Evolutionary conservation across 2,329 filamentous ascomycete species (phyloP).

Genomic region (Penicillium glabrum): DNA sequence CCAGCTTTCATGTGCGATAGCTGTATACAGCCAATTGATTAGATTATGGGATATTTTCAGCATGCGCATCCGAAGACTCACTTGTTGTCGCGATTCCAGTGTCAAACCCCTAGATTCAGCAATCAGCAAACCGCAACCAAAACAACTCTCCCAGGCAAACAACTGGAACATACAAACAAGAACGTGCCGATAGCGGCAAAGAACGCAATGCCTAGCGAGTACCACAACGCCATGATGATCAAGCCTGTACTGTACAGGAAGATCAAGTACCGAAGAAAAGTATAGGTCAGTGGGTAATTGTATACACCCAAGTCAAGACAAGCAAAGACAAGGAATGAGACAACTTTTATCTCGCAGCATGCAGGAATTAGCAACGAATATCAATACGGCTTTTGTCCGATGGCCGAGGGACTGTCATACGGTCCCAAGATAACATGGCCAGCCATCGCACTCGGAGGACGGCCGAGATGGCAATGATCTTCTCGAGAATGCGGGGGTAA

Average conservation of each 20-base stretch:
- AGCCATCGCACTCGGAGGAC: constrained; percentile 24
- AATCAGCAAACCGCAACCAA: not conserved
- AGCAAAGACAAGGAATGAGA: not conserved
- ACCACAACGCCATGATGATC: constrained; percentile 39
- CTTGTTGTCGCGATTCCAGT: constrained; percentile 62
- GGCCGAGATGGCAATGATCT: constrained; percentile 21
- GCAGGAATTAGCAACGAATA: constrained; percentile 2
- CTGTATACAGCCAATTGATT: constrained; percentile 26
- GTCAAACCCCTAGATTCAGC: constrained; percentile 52
- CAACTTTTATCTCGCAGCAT: not conserved
- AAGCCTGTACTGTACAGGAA: not conserved
- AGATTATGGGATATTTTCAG: not conserved
- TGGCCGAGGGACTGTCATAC: constrained; percentile 18
- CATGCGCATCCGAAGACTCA: constrained; percentile 28
- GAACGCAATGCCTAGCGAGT: constrained; percentile 53
- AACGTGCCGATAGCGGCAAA: constrained; percentile 62
- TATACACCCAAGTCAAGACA: not conserved
- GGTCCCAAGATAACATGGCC: not conserved
- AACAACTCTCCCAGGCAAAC: not conserved
- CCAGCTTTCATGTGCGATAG: constrained; percentile 62
- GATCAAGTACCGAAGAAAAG: not conserved
- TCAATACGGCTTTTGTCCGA: constrained; percentile 19
- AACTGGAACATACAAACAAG: constrained; percentile 50
- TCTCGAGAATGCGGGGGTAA: constrained; percentile 20
- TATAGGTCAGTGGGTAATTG: not conserved